Evolutionary conservation across 2,329 filamentous ascomycete species (phyloP).

Genomic region (Aureobasidium sp.): DNA sequence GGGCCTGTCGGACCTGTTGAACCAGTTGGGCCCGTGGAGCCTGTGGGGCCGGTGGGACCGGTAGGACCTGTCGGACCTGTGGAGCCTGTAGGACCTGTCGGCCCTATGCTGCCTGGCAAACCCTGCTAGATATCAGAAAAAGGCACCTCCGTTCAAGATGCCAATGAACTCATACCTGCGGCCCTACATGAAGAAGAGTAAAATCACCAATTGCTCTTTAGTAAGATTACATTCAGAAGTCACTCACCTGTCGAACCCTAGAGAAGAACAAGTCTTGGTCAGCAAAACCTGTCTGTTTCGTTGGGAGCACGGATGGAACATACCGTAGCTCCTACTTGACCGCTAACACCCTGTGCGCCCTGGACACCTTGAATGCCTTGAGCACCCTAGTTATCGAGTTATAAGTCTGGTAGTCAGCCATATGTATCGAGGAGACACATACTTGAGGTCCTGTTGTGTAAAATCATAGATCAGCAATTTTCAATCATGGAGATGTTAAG

Average conservation of each 20-base stretch:
- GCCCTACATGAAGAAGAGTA: neutral
- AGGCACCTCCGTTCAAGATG: neutral
- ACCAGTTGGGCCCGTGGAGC: neutral
- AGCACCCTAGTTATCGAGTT: neutral
- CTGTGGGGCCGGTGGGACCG: neutral
- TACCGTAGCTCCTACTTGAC: neutral
- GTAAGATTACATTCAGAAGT: neutral
- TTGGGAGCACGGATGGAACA: neutral
- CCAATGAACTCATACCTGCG: neutral
- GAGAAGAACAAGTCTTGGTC: neutral
- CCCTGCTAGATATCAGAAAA: neutral
- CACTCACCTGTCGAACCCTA: neutral
- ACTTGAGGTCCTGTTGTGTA: neutral
- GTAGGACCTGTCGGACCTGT: neutral
- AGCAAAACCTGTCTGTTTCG: neutral
- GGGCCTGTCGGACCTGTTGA: neutral
- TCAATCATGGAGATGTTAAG: neutral
- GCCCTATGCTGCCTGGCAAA: neutral
- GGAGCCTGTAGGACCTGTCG: constrained; percentile 13
- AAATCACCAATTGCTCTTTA: neutral
- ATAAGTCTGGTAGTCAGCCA: neutral
- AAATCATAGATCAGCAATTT: neutral
- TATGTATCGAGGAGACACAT: neutral
- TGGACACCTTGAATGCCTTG: neutral
- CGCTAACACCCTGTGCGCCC: neutral